phyloP scores from a whole-genome alignment of 1,139 yeast species.

The Scheffersomyces parashehatae region DNA sequence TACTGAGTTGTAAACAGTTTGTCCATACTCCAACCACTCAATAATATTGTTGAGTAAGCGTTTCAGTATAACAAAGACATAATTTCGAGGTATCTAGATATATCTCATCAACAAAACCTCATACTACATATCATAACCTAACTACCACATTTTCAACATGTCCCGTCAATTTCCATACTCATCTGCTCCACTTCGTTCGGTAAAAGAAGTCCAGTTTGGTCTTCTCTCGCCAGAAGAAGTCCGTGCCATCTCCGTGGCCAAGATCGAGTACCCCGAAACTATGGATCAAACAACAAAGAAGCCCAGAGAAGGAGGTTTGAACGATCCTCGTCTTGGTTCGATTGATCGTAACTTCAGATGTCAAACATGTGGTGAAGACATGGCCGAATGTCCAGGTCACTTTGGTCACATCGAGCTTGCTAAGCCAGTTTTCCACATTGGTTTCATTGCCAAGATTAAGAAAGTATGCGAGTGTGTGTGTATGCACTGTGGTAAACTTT shows the following conservation, averaged over 20 bases:
- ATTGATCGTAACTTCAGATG: slow-evolving; percentile 96
- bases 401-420: slow-evolving; percentile 98
- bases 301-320: slow-evolving; percentile 95
- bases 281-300: slow-evolving; percentile 96
- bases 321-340: slow-evolving; percentile 96
- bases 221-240: slow-evolving; percentile 97
- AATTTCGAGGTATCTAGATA: no score
- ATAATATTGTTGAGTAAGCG: no score
- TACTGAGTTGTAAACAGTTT: no score
- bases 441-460: slow-evolving; percentile 89
- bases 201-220: slow-evolving; percentile 98
- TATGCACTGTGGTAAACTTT: slow-evolving; percentile 95
- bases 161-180: slow-evolving; percentile 83
- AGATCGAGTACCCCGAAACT: slow-evolving; percentile 96
- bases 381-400: slow-evolving; percentile 99
- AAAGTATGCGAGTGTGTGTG: slow-evolving; percentile 96
- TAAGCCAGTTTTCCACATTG: slow-evolving; percentile 97
- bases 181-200: slow-evolving; percentile 95
- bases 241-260: slow-evolving; percentile 95
- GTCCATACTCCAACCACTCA: no score
- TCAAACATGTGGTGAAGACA: slow-evolving; percentile 98
- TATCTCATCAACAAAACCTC: no score
- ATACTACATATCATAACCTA: no score
- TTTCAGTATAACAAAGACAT: no score
- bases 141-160: slow-evolving; percentile 21